Conservation (phyloP, 1,284 basidiomycete species). For the Xanthoconium separans region DNA sequence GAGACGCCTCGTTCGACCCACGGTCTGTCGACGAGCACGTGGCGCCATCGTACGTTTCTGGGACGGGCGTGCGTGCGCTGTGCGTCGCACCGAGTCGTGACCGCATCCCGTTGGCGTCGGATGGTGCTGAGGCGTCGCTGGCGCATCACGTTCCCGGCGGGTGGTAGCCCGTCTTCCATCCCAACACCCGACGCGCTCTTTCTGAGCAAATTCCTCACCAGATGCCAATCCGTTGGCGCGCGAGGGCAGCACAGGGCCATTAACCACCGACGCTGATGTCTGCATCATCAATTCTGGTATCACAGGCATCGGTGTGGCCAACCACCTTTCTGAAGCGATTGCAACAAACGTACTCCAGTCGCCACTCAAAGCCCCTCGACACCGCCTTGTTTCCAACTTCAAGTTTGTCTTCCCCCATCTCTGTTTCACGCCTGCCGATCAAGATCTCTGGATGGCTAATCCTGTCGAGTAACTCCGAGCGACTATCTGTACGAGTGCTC, state of each 20-base stretch:
- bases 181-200: conserved; percentile 61
- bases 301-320: conserved; percentile 70
- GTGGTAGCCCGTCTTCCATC: conserved; percentile 44
- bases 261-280: conserved; percentile 61
- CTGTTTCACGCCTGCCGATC: conserved; percentile 67
- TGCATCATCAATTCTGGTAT: conserved; percentile 79
- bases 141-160: not conserved
- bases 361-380: too few relatives aligned
- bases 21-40: not conserved
- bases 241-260: conserved; percentile 58
- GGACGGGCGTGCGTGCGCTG: not conserved
- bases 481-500: conserved; percentile 54
- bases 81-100: conserved; percentile 1
- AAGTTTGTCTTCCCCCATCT: conserved; percentile 86
- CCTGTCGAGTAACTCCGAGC: conserved; percentile 77
- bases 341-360: conserved; percentile 11
- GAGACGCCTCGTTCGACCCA: conserved; percentile 1
- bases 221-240: conserved; percentile 62
- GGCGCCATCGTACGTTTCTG: too few relatives aligned
- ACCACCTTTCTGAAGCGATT: conserved; percentile 55
- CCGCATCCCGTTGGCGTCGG: conserved; percentile 6
- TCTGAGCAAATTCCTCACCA: conserved; percentile 60
- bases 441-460: conserved; percentile 73
- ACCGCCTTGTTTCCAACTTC: conserved; percentile 73
- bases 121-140: conserved; percentile 4